Percentiles rank a stretch among this genome's conserved stretches.
Conservation (phyloP, 169 alveolate species). For the Theileria orientalis region DNA sequence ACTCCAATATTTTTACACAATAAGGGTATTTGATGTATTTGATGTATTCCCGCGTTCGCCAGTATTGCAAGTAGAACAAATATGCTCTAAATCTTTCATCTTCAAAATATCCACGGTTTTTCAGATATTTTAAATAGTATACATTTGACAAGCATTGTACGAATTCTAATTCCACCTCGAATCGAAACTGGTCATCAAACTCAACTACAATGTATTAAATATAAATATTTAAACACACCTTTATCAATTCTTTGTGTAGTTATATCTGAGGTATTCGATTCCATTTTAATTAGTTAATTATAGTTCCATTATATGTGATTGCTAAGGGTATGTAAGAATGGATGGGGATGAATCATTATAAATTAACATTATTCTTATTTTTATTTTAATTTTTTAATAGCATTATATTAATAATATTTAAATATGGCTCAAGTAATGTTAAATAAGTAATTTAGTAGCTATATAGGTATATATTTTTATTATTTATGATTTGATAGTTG, state of each 20-base stretch:
- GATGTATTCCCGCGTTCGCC: slow-evolving; percentile 66
- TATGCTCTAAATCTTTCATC: slow-evolving; percentile 69
- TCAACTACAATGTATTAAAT: slow-evolving; percentile 14
- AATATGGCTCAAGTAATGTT: slow-evolving; percentile 61
- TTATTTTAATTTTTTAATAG: slow-evolving; percentile 2
- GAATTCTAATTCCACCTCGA: slow-evolving; percentile 74
- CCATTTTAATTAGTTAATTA: no score
- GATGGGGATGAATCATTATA: slow-evolving; percentile 4
- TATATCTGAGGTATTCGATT: background rate
- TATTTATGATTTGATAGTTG: background rate
- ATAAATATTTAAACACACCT: background rate
- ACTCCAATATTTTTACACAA: slow-evolving; percentile 70
- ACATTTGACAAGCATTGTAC: slow-evolving; percentile 74
- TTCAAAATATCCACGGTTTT: slow-evolving; percentile 66
- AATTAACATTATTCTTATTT: background rate
- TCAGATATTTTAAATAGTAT: slow-evolving; percentile 64
- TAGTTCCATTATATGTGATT: no score
- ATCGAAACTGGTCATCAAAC: slow-evolving; percentile 67
- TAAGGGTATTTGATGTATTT: slow-evolving; percentile 69
- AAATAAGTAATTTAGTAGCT: no score
- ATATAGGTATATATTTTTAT: background rate
- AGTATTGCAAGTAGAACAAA: slow-evolving; percentile 70
- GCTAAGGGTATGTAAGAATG: no score
- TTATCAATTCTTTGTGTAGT: background rate
- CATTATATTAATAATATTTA: background rate